phyloP scores from a whole-genome alignment of 352 stramenopile species.

The Phytopythium aichiense region DNA sequence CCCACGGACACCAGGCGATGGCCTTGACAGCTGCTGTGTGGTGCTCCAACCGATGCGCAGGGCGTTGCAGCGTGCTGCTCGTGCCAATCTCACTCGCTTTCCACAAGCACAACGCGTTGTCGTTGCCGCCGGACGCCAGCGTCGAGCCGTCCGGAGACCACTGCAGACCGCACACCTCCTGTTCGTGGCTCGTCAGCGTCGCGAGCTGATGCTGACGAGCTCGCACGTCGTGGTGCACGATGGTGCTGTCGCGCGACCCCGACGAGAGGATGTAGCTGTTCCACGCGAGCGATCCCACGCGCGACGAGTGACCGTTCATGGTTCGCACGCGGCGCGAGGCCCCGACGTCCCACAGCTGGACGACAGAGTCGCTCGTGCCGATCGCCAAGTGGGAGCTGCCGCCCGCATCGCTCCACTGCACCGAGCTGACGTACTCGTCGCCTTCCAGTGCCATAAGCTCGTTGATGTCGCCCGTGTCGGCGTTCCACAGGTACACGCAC shows the following conservation, averaged over 20 bases:
- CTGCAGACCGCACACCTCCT: constrained; percentile 97
- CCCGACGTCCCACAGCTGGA: constrained; percentile 98
- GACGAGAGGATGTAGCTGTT: constrained; percentile 93
- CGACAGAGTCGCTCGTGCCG: constrained; percentile 91
- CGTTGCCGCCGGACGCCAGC: constrained; percentile 96
- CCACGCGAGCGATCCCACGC: constrained; percentile 95
- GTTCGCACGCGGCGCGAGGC: constrained; percentile 90
- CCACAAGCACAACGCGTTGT: constrained; percentile 97
- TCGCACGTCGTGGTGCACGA: constrained; percentile 85
- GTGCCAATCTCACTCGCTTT: constrained; percentile 88
- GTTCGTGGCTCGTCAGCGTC: constrained; percentile 91
- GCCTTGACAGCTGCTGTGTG: constrained; percentile 98
- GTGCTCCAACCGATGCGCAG: constrained; percentile 89
- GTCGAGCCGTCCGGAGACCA: constrained; percentile 96
- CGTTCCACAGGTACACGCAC: constrained; percentile 99
- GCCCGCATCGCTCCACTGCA: constrained; percentile 93
- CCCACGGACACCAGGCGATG: constrained; percentile 98
- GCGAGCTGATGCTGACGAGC: constrained; percentile 83
- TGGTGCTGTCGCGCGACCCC: constrained; percentile 92
- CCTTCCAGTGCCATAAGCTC: constrained; percentile 90
- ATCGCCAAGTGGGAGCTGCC: constrained; percentile 90
- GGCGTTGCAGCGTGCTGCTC: constrained; percentile 43
- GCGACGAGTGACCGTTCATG: constrained; percentile 91
- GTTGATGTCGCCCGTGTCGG: constrained; percentile 93
- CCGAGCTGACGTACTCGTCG: constrained; percentile 96